Conservation (phyloP, 2,329 filamentous ascomycete genomes). For the Aspergillus niger region DNA sequence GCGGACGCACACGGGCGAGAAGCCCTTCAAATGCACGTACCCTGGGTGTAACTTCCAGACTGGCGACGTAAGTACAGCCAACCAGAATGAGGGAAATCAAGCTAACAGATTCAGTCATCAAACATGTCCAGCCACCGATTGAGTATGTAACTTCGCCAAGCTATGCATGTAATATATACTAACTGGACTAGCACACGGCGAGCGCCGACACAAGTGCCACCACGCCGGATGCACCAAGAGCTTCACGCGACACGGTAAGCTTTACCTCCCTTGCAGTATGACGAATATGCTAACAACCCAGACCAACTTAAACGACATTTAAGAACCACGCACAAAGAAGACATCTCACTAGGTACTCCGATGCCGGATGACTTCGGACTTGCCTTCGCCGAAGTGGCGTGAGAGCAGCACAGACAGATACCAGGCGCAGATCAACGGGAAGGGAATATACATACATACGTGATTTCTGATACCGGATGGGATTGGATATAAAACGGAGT, state of each 20-base stretch:
- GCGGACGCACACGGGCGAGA: conserved; percentile 46
- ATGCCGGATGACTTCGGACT: conserved; percentile 26
- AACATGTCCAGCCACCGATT: conserved; percentile 50
- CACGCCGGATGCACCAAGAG: conserved; percentile 45
- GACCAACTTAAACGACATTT: conserved; percentile 47
- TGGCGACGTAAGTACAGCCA: conserved; percentile 41
- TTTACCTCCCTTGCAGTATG: no score
- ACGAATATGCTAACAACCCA: conserved; percentile 18
- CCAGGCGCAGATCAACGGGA: background rate
- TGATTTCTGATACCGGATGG: no score
- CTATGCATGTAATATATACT: background rate
- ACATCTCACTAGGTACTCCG: conserved; percentile 27
- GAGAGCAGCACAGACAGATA: background rate
- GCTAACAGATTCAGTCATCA: conserved; percentile 37
- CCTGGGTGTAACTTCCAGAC: conserved; percentile 48
- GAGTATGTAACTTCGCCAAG: conserved; percentile 31
- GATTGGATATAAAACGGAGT: no score
- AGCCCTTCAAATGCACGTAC: conserved; percentile 46
- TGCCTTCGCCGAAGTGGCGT: conserved; percentile 19
- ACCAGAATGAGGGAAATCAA: conserved; percentile 27
- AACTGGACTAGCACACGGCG: conserved; percentile 38
- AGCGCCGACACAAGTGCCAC: conserved; percentile 45
- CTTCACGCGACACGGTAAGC: conserved; percentile 47
- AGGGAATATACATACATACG: no score
- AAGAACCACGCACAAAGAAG: conserved; percentile 40